Base-by-base conservation (phyloP, 1,284 basidiomycete genomes). In the Melanopsichium pennsylvanicum region DNA sequence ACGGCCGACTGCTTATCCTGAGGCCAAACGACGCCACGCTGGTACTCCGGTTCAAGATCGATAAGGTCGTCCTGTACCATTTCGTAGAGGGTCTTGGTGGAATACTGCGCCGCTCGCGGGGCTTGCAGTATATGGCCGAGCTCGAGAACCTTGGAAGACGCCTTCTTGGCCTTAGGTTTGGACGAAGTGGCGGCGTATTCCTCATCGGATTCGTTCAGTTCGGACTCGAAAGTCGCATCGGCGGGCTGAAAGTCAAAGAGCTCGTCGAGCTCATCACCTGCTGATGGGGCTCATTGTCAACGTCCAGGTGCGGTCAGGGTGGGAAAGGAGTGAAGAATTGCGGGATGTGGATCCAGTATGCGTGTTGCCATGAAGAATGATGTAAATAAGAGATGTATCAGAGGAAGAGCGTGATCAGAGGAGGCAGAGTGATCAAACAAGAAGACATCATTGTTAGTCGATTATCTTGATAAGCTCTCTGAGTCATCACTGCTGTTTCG, bases 1-100 rank as follows among this genome's bases (percentile, higher is more conserved):
- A 75, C 36, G 16, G 73, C 73, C 3, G 58, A 63, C 42, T 74
- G 68, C 52, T 73, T 75, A 0, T 54, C 47, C 9, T 44, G 35
- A 0, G 58, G 15, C 73, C 73, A 75, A 3, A 75, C 73, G 0
- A 72, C 69, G 15, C 60, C 69, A 25, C 73, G 68, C 47, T 75
- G 73, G 27, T 72, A 75, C 16, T 73, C 71, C 26, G 73, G 70
- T 29, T 75, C 70, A 18, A 75, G 55, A 29, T 75, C 73, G 33
- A 74, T 37, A 18, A 55, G 27, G 25, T 64, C 51, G 45, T 63
- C 56, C 11, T 60, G 47, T 19, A 70, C 36, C 66, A 63, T 63
- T 7, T 43, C 35, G 40, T 44, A 51, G 19, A 70, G 32, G 2
- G 59, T 57, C 12, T 32, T 51, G 18, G 60, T 70, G 3, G 66